Percentiles rank a stretch among this genome's conserved stretches.
Conservation (phyloP, 768 basidiomycete genomes). For the Sporobolomyces pararoseus region DNA sequence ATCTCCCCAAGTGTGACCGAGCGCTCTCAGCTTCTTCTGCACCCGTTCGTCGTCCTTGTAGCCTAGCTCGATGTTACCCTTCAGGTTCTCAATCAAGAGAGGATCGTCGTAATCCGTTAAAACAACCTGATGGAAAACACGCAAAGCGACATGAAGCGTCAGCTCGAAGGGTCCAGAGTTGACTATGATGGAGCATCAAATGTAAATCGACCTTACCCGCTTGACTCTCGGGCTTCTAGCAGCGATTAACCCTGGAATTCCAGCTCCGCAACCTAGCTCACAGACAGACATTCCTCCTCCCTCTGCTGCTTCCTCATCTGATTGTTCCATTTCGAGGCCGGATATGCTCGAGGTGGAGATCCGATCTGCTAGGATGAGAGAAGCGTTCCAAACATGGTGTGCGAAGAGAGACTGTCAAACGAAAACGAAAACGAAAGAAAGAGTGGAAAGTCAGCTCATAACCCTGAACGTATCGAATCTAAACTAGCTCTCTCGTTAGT, state of each 20-base stretch:
- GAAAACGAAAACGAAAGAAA: neutral
- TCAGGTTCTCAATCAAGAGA: constrained; percentile 14
- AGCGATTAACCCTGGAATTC: neutral
- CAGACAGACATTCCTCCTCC: constrained; percentile 5
- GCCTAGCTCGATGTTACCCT: neutral
- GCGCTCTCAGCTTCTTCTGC: neutral
- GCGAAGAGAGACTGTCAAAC: constrained; percentile 9
- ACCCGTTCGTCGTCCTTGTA: neutral
- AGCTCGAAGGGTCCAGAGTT: neutral
- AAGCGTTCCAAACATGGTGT: constrained; percentile 18
- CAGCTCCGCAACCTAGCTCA: constrained; percentile 1
- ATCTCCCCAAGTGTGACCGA: constrained; percentile 33
- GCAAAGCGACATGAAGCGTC: neutral
- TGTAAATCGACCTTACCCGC: neutral
- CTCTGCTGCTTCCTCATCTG: neutral
- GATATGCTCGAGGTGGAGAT: neutral
- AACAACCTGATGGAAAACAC: constrained; percentile 11
- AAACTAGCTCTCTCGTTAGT: neutral
- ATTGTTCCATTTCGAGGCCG: neutral
- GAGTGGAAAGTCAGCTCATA: neutral
- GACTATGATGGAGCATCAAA: neutral
- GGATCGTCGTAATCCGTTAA: constrained; percentile 31
- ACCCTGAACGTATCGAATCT: too few species aligned
- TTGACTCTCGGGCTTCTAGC: neutral
- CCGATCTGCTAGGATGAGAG: constrained; percentile 15